Base-by-base conservation (phyloP, 352 stramenopile genomes). In the Pythium dissotocum region DNA sequence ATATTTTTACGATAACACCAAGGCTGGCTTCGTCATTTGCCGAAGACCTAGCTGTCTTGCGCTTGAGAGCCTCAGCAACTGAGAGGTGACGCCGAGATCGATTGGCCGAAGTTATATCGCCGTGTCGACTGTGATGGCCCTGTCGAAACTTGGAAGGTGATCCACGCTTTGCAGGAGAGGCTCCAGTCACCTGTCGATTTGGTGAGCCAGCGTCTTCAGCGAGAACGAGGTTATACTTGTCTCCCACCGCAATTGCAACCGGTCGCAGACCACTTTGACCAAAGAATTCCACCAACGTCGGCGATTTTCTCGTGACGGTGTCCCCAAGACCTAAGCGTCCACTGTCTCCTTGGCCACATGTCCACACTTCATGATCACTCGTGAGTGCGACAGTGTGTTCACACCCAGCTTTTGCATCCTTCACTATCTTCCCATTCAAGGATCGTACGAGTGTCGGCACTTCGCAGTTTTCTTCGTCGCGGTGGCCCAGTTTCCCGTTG, bases 201-300 rank as follows among this genome's bases (percentile, higher is more conserved):
- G 38, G 24, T 6, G 32, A 7, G 12, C 18, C 44, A 21, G 40
- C 18, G 28, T 89, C 72, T 40, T 78, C 79, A 0, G 90, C 86
- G 16, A 95, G 64, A 42, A 95, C 71, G 8, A 95, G 73, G 35
- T 94, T 95, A 57, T 95, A 95, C 66, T 95, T 95, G 71, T 95
- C 88, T 10, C 88, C 88, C 12, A 94, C 88, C 24, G 88, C 88
- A 46, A 94, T 90, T 12, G 86, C 80, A 9, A 95, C 78, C 6
- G 85, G 82, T 33, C 78, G 78, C 9, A 91, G 32, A 0, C 77
- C 78, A 13, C 63, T 78, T 21, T 86, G 67, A 0, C 65, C 56
- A 60, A 93, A 91, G 7, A 79, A 54, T 16, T 93, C 82, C 33
- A 95, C 70, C 58, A 73, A 64, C 4, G 78, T 87, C 14, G 88